Evolutionary conservation across 225 moss, liverwort and hornwort genomes (phyloP), one percentile per base, ranked within the genome.

Genomic region (Antitrichia curtipendula): DNA sequence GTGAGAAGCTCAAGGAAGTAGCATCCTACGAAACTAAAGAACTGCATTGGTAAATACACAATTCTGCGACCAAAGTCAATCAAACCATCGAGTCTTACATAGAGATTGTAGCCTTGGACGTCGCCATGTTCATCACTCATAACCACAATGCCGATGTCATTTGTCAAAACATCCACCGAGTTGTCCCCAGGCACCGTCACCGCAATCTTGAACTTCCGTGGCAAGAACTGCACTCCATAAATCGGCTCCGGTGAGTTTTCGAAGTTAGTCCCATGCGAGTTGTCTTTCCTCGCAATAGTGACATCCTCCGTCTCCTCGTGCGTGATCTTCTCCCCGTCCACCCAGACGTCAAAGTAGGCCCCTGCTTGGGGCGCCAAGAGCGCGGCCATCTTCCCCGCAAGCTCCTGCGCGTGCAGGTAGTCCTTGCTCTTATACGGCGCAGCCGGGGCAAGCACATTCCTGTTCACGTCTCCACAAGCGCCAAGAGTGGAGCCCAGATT

Each of bases 161-260:
- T 96, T 21, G 96, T 92, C 86, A 96, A 93, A 58, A 98, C 88
- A 88, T 98, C 97, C 29, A 96, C 93, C 9, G 97, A 98, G 86
- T 98, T 98, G 62, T 98, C 97, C 24, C 95, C 95, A n/a, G 97
- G 97, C 34, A 98, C 96, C 27, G 97, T 96, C 34, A 98, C 93
- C 32, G 97, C 97, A 86, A 98, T 96, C 89, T 98, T 98, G 65
- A 98, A 98, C 91, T 98, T 98, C 83, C 97, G 83, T 20, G 97
- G 97, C 81, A 98, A 91, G 84, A 94, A 98, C 86, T 94, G 93
- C 52, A 90, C 85, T 25, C 97, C 97, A 36, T 98, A 98, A 34
- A 98, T 98, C 4, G 97, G 97, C 88, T 98, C 97, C 21, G 97
- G 97, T 29, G 95, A 98, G 52, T 91, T 90, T 63, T 95, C 96